Evolutionary conservation across 2,329 filamentous ascomycete genomes (phyloP), one percentile per base, ranked within the genome.

Genomic region (Verticillium klebahnii): DNA sequence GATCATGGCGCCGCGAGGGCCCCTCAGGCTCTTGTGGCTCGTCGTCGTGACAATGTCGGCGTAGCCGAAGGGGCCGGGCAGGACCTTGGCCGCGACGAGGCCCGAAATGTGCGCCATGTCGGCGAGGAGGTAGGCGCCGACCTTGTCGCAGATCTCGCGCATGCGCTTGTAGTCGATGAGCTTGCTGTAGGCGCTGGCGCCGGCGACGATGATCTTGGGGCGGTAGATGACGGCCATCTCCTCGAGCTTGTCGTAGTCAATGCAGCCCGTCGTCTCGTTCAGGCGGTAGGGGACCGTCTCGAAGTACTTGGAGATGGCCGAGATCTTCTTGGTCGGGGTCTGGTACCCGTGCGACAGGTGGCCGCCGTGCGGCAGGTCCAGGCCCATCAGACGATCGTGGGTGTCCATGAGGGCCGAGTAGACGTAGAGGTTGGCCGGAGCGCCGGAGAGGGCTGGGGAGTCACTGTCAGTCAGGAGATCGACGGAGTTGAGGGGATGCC

Each of bases 51-150:
- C 95, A 63, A 99, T 89, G 75, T 99, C 95, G 67, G 93, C 91
- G 76, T 90, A 89, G 67, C 86, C 85, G 78, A 98, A 99, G 58
- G 95, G 95, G 64, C 91, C 90, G 54, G 93, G 92, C 67, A 97
- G 87, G 61, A 97, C 93, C 71, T 93, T 93, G 69, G 92, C 94
- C 54, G 95, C 93, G 59, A 99, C 88, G 65, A 99, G 82, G 67
- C 95, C 95, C 11, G 94, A 98, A 68, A 99, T 96, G 73, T 99
- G 95, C 60, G 95, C 95, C 88, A 99, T 97, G 73, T 99, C 95
- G 69, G 92, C 92, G 64, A 99, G 81, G 62, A 99, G 85, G 78
- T 98, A 99, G 71, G 92, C 92, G 70, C 93, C 92, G 62, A 92
- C 85, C 79, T 96, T 96, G 77, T 97, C 90, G 69, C 90, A 91